Percentiles rank a stretch among this genome's conserved stretches.
These are phyloP conservation scores for Zostera marina DNA, from an alignment of 116 monocot species.

Conservation along the genomic window DNA sequence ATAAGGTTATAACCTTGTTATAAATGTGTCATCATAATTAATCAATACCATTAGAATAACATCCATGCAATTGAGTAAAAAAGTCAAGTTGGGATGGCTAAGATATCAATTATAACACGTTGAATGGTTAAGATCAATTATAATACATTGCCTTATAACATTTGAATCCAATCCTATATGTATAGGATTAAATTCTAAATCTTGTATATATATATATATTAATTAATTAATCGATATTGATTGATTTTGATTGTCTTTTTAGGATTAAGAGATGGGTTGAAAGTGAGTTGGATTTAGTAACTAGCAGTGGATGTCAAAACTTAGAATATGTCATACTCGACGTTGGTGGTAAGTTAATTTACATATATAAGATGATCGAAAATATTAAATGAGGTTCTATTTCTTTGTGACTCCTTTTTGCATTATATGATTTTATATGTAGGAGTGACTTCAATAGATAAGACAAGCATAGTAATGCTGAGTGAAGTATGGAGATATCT, in stretches of 20 bases:
- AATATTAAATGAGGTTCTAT: background rate
- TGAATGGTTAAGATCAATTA: too few species aligned
- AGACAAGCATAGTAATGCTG: conserved; percentile 42
- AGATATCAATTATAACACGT: too few species aligned
- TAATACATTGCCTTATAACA: too few species aligned
- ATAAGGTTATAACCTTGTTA: background rate
- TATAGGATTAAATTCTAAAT: background rate
- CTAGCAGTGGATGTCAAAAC: conserved; percentile 1
- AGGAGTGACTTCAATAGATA: conserved; percentile 74
- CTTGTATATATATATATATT: too few species aligned
- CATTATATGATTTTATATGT: background rate
- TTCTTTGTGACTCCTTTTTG: background rate
- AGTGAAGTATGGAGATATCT: conserved; percentile 32
- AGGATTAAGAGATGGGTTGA: conserved; percentile 67
- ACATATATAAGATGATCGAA: background rate
- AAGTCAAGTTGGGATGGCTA: too few species aligned
- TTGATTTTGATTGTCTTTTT: background rate
- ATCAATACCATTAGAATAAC: too few species aligned
- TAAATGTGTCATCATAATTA: background rate
- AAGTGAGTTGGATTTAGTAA: conserved; percentile 13
- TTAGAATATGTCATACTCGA: conserved; percentile 46
- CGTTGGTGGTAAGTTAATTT: conserved; percentile 32
- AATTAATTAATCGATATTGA: too few species aligned
- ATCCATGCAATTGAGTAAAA: too few species aligned
- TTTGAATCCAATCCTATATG: too few species aligned